Percentiles rank a stretch among this genome's conserved stretches.
Conservation (phyloP, 2,329 filamentous ascomycete genomes). For the Phaeosphaeriaceae sp. region DNA sequence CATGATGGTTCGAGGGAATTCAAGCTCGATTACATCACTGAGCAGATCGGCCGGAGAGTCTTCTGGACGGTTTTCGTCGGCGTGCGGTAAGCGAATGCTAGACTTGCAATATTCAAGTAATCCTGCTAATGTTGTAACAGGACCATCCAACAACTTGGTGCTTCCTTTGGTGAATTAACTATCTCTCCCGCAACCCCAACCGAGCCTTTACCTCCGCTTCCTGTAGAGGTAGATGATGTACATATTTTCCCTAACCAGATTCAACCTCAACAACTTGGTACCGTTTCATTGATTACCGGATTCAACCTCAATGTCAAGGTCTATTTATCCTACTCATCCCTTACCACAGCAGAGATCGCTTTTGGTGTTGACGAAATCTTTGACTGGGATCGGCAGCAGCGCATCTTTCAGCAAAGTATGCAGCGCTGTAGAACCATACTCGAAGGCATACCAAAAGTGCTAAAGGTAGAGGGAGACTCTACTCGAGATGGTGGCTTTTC, state of each 20-base stretch:
- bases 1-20: constrained; percentile 47
- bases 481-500: constrained; percentile 37
- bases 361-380: constrained; percentile 80
- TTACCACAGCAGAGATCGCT: constrained; percentile 80
- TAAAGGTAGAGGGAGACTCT: constrained; percentile 62
- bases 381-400: constrained; percentile 77
- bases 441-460: constrained; percentile 70
- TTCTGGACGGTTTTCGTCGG: constrained; percentile 86
- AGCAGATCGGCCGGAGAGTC: constrained; percentile 64
- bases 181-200: constrained; percentile 78
- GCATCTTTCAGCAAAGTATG: constrained; percentile 73
- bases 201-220: constrained; percentile 79
- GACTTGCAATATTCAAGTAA: constrained; percentile 71
- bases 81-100: constrained; percentile 64
- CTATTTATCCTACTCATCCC: constrained; percentile 78
- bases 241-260: constrained; percentile 76
- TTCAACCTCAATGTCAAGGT: constrained; percentile 82
- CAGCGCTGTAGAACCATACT: constrained; percentile 72
- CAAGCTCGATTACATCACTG: constrained; percentile 53
- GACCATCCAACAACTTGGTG: constrained; percentile 78
- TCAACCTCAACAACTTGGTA: constrained; percentile 70
- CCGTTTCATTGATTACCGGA: constrained; percentile 74
- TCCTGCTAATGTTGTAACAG: constrained; percentile 49
- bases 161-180: constrained; percentile 72
- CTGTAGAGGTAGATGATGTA: constrained; percentile 82